phyloP scores from a whole-genome alignment of 345 rosid species.

The Carallia brachiata region DNA sequence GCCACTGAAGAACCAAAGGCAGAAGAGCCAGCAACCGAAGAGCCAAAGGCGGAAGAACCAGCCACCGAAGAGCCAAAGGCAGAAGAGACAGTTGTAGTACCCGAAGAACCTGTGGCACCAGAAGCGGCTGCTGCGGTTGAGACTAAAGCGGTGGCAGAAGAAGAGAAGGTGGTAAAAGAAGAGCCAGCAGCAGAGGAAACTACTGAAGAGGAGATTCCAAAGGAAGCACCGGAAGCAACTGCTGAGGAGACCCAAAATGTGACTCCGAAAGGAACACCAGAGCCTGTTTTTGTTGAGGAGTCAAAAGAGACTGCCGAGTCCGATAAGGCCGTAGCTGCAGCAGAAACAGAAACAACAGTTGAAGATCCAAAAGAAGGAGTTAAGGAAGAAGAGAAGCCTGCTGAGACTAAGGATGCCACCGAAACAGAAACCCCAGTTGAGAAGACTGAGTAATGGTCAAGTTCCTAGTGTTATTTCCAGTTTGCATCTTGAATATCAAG shows the following conservation, averaged over 20 bases:
- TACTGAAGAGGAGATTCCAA: constrained; percentile 24
- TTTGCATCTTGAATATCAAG: constrained; percentile 15
- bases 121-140: constrained; percentile 28
- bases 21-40: constrained; percentile 11
- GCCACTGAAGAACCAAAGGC: constrained; percentile 18
- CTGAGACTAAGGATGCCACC: constrained; percentile 8
- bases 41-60: constrained; percentile 12
- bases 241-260: constrained; percentile 8
- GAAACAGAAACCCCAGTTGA: constrained; percentile 27
- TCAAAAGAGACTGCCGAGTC: constrained; percentile 19
- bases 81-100: constrained; percentile 6
- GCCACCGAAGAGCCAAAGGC: constrained; percentile 18
- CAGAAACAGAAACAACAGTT: constrained; percentile 15
- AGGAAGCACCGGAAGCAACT: constrained; percentile 24
- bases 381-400: constrained; percentile 24
- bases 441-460: constrained; percentile 22
- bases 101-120: constrained; percentile 13
- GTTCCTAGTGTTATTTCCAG: not conserved
- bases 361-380: constrained; percentile 33
- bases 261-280: constrained; percentile 6
- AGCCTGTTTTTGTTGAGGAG: constrained; percentile 13
- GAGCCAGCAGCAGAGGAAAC: constrained; percentile 33
- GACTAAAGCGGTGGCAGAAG: constrained; percentile 31
- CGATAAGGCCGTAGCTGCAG: not conserved
- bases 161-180: constrained; percentile 26